These are phyloP conservation scores for Penicillium griseofulvum DNA, from an alignment of 2,329 filamentous ascomycete genomes.

Conservation along the genomic window DNA sequence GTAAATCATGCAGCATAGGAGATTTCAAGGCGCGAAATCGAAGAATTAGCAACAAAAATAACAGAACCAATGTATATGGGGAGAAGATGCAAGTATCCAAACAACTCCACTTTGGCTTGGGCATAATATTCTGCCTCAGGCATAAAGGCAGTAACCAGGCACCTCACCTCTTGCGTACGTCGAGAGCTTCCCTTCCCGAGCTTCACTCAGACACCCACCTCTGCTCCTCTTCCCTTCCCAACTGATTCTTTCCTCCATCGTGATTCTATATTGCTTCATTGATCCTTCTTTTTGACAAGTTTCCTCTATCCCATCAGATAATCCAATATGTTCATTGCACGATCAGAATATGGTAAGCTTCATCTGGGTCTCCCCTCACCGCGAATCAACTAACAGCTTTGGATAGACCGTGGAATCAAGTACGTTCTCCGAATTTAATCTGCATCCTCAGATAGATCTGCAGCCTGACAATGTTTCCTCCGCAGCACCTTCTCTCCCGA, in stretches of 20 bases:
- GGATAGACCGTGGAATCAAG: constrained; percentile 93
- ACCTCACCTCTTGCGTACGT: constrained; percentile 38
- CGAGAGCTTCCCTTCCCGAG: constrained; percentile 32
- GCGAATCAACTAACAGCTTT: constrained; percentile 17
- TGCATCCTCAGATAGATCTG: constrained; percentile 2
- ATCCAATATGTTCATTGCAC: constrained; percentile 95
- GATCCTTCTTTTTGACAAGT: neutral
- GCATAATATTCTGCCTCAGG: constrained; percentile 16
- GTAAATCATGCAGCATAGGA: constrained; percentile 25
- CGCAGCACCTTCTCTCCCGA: constrained; percentile 96
- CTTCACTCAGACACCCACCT: constrained; percentile 24
- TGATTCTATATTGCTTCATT: constrained; percentile 1
- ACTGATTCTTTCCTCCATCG: constrained; percentile 7
- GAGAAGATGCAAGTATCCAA: constrained; percentile 13
- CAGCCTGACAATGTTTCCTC: constrained; percentile 23
- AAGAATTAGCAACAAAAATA: neutral
- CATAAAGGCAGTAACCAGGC: constrained; percentile 28
- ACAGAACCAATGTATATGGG: constrained; percentile 1
- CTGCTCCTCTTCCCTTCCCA: constrained; percentile 12
- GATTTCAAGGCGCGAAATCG: neutral
- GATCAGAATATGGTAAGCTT: constrained; percentile 95
- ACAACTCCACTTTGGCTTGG: constrained; percentile 16
- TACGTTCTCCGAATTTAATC: constrained; percentile 48
- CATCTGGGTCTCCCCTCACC: constrained; percentile 21
- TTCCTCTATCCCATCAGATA: constrained; percentile 28